These are phyloP conservation scores for Chlorencoelia australis DNA, from an alignment of 2,329 filamentous ascomycete species.

Conservation along the genomic window DNA sequence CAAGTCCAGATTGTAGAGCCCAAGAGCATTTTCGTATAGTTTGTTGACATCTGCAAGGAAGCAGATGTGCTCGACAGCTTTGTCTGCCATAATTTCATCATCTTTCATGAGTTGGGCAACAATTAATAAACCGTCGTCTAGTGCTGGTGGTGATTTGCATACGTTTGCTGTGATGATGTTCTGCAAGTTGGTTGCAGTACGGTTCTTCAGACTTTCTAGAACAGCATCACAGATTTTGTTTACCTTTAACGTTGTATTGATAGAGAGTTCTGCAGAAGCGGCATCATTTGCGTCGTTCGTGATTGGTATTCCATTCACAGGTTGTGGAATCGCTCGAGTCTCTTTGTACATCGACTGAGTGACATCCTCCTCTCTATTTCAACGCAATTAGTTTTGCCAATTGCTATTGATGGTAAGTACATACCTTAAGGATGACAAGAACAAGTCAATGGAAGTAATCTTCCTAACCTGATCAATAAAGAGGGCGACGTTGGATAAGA, in stretches of 20 bases:
- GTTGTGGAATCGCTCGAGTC: constrained; percentile 45
- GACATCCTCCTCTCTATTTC: constrained; percentile 72
- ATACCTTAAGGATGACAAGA: constrained; percentile 75
- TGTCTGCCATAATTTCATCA: constrained; percentile 65
- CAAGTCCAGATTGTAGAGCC: constrained; percentile 84
- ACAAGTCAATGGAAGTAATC: constrained; percentile 76
- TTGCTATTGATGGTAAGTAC: no score
- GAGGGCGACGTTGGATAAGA: constrained; percentile 62
- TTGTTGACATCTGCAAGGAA: constrained; percentile 91
- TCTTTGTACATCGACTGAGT: constrained; percentile 89
- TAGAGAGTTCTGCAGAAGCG: constrained; percentile 7
- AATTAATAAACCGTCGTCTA: constrained; percentile 73
- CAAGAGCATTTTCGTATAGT: constrained; percentile 82
- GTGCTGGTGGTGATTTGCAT: constrained; percentile 82
- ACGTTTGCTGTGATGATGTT: constrained; percentile 93
- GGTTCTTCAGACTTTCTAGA: constrained; percentile 52
- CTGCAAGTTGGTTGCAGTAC: constrained; percentile 60
- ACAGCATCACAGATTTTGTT: constrained; percentile 85
- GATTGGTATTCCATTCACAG: constrained; percentile 23
- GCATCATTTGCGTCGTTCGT: constrained; percentile 11
- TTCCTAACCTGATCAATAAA: constrained; percentile 82
- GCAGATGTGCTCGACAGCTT: constrained; percentile 91
- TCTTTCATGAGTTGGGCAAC: constrained; percentile 64
- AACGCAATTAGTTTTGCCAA: constrained; percentile 20
- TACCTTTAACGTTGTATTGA: constrained; percentile 48